Conservation (phyloP, 2,329 filamentous ascomycete genomes). For the Biscogniauxia marginata region DNA sequence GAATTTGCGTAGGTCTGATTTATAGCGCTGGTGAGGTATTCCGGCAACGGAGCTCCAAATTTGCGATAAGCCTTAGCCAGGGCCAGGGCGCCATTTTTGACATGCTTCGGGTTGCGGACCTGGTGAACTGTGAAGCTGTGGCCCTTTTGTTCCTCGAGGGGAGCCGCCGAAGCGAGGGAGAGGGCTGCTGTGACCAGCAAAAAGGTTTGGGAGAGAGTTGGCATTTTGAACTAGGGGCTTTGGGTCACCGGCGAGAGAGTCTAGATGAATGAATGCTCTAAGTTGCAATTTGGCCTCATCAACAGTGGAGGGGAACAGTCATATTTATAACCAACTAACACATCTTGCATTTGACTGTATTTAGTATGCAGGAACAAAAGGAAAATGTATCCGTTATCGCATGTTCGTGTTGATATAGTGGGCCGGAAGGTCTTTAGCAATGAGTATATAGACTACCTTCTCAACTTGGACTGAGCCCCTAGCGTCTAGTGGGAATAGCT, state of each 20-base stretch:
- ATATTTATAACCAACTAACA: conserved; percentile 7
- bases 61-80: conserved; percentile 24
- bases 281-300: not conserved
- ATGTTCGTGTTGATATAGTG: not conserved
- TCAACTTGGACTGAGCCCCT: conserved; percentile 4
- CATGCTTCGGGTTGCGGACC: conserved; percentile 16
- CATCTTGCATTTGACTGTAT: not conserved
- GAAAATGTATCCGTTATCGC: not conserved
- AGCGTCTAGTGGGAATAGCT: conserved; percentile 5
- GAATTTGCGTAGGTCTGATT: conserved; percentile 6
- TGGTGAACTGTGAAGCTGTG: conserved; percentile 30
- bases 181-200: conserved; percentile 12
- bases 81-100: conserved; percentile 15
- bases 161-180: conserved; percentile 9
- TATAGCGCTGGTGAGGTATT: conserved; percentile 9
- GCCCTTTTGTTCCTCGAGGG: conserved; percentile 8
- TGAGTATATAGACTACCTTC: conserved; percentile 6
- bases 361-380: not conserved
- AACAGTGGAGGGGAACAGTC: conserved; percentile 2
- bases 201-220: conserved; percentile 11
- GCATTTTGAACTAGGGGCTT: conserved; percentile 11
- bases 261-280: conserved; percentile 1
- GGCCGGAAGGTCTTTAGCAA: not conserved
- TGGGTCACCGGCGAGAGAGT: conserved; percentile 1
- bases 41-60: conserved; percentile 17